phyloP scores from a whole-genome alignment of 176 grass and related monocot species.

The Ampelocalamus luodianensis region DNA sequence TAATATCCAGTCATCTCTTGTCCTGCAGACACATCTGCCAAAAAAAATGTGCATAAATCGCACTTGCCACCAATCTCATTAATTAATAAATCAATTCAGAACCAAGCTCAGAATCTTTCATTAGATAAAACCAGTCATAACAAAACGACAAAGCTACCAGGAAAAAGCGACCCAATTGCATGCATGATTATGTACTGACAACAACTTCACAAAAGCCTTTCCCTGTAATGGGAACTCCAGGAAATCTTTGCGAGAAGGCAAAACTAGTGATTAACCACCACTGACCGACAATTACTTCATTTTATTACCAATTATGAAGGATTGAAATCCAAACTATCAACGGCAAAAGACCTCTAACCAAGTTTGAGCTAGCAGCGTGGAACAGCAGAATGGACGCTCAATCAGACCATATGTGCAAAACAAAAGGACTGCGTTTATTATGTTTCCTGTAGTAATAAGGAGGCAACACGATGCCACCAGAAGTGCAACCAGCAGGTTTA shows the following conservation, averaged over 20 bases:
- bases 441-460: not conserved
- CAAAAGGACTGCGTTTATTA: no score
- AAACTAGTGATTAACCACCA: not conserved
- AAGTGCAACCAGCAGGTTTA: not conserved
- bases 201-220: not conserved
- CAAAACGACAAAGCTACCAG: not conserved
- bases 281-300: not conserved
- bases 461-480: not conserved
- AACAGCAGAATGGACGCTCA: not conserved
- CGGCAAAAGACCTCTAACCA: not conserved
- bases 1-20: conserved; percentile 86
- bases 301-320: not conserved
- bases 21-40: conserved; percentile 70
- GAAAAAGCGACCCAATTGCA: not conserved
- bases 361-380: not conserved
- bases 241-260: not conserved
- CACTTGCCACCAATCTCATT: not conserved
- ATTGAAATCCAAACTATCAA: not conserved
- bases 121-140: not conserved
- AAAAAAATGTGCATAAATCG: not conserved
- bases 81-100: conserved; percentile 2
- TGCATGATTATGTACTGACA: not conserved
- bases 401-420: not conserved
- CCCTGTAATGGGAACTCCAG: not conserved
- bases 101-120: not conserved